Evolutionary conservation across 2,329 filamentous ascomycete genomes (phyloP).

Genomic region (Drechslerella coelobrocha): DNA sequence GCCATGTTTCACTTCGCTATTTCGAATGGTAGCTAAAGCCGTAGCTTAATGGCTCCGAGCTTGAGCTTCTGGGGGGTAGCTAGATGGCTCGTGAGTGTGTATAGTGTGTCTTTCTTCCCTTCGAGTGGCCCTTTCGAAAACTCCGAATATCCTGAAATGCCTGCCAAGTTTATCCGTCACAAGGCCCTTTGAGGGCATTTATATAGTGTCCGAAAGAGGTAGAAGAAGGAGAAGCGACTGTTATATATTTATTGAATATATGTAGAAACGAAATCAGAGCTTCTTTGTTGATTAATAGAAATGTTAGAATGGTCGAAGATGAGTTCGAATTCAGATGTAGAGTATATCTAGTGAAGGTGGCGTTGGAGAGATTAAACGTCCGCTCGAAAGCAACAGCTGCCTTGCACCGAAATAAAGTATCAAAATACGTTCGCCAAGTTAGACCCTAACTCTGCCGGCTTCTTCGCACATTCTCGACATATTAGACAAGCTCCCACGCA

Average conservation of each 20-base stretch:
- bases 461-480: no score
- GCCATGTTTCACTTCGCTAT: not conserved
- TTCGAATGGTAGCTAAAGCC: not conserved
- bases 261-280: no score
- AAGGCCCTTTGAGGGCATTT: no score
- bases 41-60: not conserved
- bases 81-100: no score
- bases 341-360: not conserved
- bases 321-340: constrained; percentile 27
- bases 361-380: not conserved
- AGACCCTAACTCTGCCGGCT: not conserved
- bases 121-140: no score
- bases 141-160: no score
- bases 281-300: no score
- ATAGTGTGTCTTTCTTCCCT: no score
- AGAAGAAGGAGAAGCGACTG: no score
- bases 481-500: not conserved
- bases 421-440: not conserved
- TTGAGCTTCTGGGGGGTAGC: not conserved
- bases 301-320: constrained; percentile 27
- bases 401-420: not conserved
- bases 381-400: not conserved
- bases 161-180: no score
- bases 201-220: no score
- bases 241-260: no score